Conservation (phyloP, 768 basidiomycete species). For the Mycena galopus region DNA sequence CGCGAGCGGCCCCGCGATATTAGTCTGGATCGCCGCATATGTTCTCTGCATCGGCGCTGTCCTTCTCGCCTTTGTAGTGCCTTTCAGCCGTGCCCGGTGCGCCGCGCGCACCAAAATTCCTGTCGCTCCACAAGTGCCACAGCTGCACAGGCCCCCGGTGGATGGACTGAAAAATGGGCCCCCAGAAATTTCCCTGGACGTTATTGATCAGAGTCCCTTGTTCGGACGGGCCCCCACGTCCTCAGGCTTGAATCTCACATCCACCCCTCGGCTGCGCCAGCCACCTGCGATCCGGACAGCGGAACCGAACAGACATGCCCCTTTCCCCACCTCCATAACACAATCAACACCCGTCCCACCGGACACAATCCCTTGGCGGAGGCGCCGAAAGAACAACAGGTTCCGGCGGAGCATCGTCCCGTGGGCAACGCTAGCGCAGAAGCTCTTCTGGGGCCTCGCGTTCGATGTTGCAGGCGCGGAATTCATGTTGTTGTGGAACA, state of each 20-base stretch:
- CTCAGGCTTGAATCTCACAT: background rate
- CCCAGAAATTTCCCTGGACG: background rate
- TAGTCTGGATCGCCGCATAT: slow-evolving; percentile 1
- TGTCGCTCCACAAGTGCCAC: background rate
- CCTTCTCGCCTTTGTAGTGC: background rate
- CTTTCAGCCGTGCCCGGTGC: background rate
- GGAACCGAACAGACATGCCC: background rate
- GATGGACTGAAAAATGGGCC: background rate
- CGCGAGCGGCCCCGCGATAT: slow-evolving; percentile 1
- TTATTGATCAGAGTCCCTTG: slow-evolving; percentile 4
- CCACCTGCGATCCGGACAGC: background rate
- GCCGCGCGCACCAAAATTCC: background rate
- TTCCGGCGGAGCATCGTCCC: slow-evolving; percentile 3
- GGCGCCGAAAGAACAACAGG: background rate
- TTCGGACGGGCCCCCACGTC: background rate
- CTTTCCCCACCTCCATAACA: background rate
- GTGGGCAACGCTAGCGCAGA: background rate
- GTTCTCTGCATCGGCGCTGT: background rate
- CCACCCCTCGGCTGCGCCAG: background rate
- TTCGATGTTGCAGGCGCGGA: background rate
- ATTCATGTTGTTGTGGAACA: background rate
- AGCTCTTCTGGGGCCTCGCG: slow-evolving; percentile 3
- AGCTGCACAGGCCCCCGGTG: background rate
- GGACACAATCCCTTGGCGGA: background rate
- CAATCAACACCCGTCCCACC: background rate